phyloP scores from a whole-genome alignment of 371 early-diverging fungal species.

The Mucor velutinosus region DNA sequence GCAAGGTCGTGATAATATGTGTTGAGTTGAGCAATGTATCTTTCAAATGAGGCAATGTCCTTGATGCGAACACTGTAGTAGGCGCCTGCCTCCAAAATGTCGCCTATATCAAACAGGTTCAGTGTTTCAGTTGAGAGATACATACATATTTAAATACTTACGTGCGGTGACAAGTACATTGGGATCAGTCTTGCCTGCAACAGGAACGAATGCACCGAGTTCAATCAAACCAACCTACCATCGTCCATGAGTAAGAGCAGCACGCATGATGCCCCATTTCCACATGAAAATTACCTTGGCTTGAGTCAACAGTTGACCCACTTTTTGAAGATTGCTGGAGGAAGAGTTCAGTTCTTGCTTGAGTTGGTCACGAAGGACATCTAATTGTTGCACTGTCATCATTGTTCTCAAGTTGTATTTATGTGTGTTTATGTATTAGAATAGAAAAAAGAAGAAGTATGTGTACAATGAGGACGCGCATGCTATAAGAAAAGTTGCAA shows the following conservation, averaged over 20 bases:
- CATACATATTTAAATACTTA: conserved; percentile 40
- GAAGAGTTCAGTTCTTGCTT: conserved; percentile 68
- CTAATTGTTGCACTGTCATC: conserved; percentile 40
- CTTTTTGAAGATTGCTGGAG: conserved; percentile 73
- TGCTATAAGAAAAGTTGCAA: background rate
- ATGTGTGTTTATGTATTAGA: background rate
- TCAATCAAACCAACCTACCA: conserved; percentile 74
- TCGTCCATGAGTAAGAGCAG: background rate
- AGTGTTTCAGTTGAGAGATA: background rate
- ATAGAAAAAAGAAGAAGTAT: background rate
- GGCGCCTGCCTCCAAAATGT: conserved; percentile 91
- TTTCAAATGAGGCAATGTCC: conserved; percentile 90
- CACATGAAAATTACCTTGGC: conserved; percentile 76
- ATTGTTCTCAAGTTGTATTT: background rate
- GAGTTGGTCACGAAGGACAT: conserved; percentile 50
- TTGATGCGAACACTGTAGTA: conserved; percentile 81
- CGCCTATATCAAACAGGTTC: conserved; percentile 54
- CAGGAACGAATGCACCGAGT: conserved; percentile 71
- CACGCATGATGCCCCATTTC: background rate
- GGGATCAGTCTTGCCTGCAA: conserved; percentile 58
- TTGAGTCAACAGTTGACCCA: conserved; percentile 69
- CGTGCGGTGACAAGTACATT: conserved; percentile 72
- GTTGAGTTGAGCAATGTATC: conserved; percentile 92
- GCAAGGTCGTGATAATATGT: conserved; percentile 86
- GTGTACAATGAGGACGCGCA: conserved; percentile 15